phyloP scores from a whole-genome alignment of 179 eudicot genomes.

The Spergularia azorica region DNA sequence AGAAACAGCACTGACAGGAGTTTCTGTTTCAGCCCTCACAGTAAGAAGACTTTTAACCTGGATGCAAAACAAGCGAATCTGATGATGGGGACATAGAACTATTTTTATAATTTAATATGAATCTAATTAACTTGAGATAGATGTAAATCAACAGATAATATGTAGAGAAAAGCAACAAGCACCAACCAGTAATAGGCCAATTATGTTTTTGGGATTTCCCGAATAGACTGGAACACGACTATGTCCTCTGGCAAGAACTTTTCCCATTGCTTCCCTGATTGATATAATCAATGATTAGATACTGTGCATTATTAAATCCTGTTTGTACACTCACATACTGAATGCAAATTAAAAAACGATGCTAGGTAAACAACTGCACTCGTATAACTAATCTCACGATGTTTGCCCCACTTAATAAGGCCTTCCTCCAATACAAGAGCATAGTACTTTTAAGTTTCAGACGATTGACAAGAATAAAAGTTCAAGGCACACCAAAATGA shows the following conservation, averaged over 20 bases:
- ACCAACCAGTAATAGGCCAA: conserved; percentile 69
- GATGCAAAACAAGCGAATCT: neutral
- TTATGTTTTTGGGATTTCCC: conserved; percentile 62
- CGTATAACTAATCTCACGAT: too few species aligned
- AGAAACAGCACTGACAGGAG: conserved; percentile 78
- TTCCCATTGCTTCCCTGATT: conserved; percentile 79
- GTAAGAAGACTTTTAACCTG: conserved; percentile 85
- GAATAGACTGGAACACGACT: conserved; percentile 74
- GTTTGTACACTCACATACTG: too few species aligned
- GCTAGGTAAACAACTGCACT: too few species aligned
- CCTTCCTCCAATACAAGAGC: too few species aligned
- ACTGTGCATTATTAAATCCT: neutral
- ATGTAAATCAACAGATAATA: neutral
- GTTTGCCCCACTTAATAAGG: too few species aligned
- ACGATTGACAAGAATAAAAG: too few species aligned
- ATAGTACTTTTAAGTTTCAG: too few species aligned
- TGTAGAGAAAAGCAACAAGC: neutral
- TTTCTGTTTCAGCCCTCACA: conserved; percentile 79
- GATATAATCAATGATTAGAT: conserved; percentile 5
- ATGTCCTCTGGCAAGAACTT: conserved; percentile 75
- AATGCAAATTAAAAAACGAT: too few species aligned
- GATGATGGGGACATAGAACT: neutral
- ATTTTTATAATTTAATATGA: neutral
- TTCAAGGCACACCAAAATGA: too few species aligned
- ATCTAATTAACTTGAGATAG: neutral